Percentiles rank a stretch among this genome's conserved stretches.
Evolutionary conservation across 106 monocot species (phyloP).

Genomic region (Dactylorhiza incarnata): DNA sequence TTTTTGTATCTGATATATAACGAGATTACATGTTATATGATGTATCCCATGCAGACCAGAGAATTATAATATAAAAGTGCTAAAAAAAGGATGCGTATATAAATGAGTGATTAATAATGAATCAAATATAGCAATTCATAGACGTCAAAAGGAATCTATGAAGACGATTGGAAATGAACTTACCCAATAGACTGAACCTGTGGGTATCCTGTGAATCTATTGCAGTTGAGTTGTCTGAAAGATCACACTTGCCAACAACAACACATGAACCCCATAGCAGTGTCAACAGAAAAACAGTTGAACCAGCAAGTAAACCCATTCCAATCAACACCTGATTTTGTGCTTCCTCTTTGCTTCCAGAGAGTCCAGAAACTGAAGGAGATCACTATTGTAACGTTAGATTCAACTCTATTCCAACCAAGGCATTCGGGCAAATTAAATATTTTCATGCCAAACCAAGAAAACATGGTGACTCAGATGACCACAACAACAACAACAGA

Average conservation of each 20-base stretch:
- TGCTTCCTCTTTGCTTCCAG: constrained; percentile 84
- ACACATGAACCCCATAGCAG: constrained; percentile 79
- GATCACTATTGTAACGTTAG: neutral
- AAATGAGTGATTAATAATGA: neutral
- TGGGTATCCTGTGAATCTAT: constrained; percentile 74
- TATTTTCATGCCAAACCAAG: neutral
- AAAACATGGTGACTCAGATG: neutral
- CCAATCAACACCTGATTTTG: constrained; percentile 85
- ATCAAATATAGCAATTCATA: too few relatives aligned
- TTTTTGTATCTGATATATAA: neutral
- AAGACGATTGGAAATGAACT: constrained; percentile 1
- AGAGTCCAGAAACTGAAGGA: constrained; percentile 76
- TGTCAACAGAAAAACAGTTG: constrained; percentile 83
- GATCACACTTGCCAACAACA: constrained; percentile 77
- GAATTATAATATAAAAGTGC: neutral
- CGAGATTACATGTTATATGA: neutral
- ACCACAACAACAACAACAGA: too few relatives aligned
- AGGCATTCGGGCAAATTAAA: neutral
- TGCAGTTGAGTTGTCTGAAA: constrained; percentile 60
- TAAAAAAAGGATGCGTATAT: neutral
- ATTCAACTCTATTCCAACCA: neutral
- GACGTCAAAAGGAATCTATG: neutral
- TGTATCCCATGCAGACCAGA: neutral
- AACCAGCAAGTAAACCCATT: constrained; percentile 95
- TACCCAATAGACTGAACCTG: constrained; percentile 71